A percentile compares a stretch with the other conserved stretches of the same genome.
Evolutionary conservation across 2,329 filamentous ascomycete species (phyloP).

Genomic region (Aureobasidium sp.): DNA sequence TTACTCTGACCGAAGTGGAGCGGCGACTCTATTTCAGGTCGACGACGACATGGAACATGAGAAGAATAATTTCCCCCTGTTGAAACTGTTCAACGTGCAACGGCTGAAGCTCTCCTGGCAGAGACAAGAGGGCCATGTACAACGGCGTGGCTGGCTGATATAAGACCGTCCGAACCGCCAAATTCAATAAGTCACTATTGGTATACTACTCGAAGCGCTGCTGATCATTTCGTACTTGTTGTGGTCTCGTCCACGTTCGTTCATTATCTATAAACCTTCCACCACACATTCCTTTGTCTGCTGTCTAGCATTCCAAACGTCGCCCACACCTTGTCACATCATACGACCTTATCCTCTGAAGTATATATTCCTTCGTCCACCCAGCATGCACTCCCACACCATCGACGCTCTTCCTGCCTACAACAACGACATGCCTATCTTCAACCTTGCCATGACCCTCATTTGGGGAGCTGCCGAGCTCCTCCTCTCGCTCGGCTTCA

Average conservation of each 20-base stretch:
- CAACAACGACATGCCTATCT: conserved; percentile 3
- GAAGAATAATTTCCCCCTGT: conserved; percentile 13
- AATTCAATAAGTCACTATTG: conserved; percentile 14
- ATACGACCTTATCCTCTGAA: background rate
- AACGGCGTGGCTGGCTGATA: conserved; percentile 15
- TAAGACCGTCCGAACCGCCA: conserved; percentile 8
- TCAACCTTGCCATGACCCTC: background rate
- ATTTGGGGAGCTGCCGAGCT: conserved; percentile 13
- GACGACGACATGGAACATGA: background rate
- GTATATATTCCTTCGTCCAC: background rate
- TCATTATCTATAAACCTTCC: background rate
- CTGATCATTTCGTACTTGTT: conserved; percentile 4
- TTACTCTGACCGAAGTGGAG: background rate
- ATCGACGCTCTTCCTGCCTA: conserved; percentile 11
- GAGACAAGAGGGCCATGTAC: background rate
- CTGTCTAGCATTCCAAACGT: conserved; percentile 11
- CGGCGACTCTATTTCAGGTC: background rate
- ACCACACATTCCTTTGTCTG: conserved; percentile 6
- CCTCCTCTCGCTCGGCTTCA: conserved; percentile 6
- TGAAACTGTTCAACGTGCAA: conserved; percentile 14
- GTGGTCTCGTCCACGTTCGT: background rate
- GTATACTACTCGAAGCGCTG: background rate
- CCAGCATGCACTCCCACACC: conserved; percentile 10
- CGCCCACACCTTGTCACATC: background rate
- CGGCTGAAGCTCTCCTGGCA: conserved; percentile 11